A percentile compares a stretch with the other conserved stretches of the same genome.
These are phyloP conservation scores for Aspergillus caelatus DNA, from an alignment of 2,329 filamentous ascomycete genomes.

Conservation along the genomic window DNA sequence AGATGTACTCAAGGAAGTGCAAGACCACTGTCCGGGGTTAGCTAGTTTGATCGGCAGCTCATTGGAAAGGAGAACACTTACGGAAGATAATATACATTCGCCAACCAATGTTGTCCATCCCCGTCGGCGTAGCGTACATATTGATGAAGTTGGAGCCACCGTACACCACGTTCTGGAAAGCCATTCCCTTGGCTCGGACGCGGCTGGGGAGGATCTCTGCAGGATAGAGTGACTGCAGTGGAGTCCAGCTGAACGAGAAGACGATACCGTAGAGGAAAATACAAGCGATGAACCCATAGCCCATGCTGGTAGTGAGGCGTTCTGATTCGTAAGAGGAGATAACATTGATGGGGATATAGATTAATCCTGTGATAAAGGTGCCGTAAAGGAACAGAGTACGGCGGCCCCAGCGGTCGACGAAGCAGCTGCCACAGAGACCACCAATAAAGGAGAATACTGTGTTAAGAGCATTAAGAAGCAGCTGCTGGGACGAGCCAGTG, in stretches of 20 bases:
- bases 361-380: conserved; percentile 12
- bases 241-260: conserved; percentile 13
- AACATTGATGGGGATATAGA: conserved; percentile 14
- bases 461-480: conserved; percentile 13
- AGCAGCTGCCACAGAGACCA: conserved; percentile 11
- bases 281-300: conserved; percentile 14
- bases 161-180: conserved; percentile 8
- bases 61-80: background rate
- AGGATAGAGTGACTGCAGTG: conserved; percentile 11
- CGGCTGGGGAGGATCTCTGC: conserved; percentile 12
- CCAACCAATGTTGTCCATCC: conserved; percentile 13
- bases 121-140: conserved; percentile 11
- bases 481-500: conserved; percentile 6
- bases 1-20: conserved; percentile 10
- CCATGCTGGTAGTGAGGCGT: conserved; percentile 8
- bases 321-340: conserved; percentile 5
- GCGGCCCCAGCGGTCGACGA: conserved; percentile 12
- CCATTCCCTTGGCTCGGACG: conserved; percentile 13
- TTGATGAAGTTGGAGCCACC: conserved; percentile 12
- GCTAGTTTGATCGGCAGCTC: background rate
- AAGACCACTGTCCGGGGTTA: conserved; percentile 8
- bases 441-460: conserved; percentile 12
- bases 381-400: conserved; percentile 15
- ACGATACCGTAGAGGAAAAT: conserved; percentile 12
- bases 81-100: conserved; percentile 13